These are phyloP conservation scores for Arabidopsis arenosa DNA, from an alignment of 345 rosid species.

Conservation along the genomic window DNA sequence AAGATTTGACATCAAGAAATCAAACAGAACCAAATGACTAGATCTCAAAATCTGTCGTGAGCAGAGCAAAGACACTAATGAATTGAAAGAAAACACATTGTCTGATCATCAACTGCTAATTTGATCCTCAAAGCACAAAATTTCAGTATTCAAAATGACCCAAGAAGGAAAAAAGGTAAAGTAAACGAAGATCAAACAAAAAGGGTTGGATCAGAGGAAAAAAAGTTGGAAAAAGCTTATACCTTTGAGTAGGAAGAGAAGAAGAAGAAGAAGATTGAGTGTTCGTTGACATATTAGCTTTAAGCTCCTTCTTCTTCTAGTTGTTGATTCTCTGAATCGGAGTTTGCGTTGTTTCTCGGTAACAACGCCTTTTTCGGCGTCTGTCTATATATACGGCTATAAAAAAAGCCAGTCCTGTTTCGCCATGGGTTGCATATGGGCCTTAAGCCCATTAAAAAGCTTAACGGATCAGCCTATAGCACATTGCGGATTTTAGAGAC, in stretches of 20 bases:
- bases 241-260: conserved; percentile 43
- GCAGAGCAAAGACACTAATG: background rate
- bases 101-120: background rate
- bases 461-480: background rate
- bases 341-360: no score
- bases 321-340: no score
- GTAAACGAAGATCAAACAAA: background rate
- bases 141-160: background rate
- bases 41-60: background rate
- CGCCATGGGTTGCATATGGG: background rate
- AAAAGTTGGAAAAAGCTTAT: background rate
- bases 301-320: background rate
- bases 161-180: background rate
- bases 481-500: no score
- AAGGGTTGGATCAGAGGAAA: background rate
- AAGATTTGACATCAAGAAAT: background rate
- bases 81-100: background rate
- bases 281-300: conserved; percentile 31
- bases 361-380: no score
- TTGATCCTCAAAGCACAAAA: background rate
- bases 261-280: conserved; percentile 27
- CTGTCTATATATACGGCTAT: no score
- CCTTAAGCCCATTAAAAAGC: background rate
- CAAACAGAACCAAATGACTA: background rate
- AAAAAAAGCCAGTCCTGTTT: background rate